Base-by-base conservation (phyloP, 495 filamentous ascomycete species). In the Penicillium coprophilum region DNA sequence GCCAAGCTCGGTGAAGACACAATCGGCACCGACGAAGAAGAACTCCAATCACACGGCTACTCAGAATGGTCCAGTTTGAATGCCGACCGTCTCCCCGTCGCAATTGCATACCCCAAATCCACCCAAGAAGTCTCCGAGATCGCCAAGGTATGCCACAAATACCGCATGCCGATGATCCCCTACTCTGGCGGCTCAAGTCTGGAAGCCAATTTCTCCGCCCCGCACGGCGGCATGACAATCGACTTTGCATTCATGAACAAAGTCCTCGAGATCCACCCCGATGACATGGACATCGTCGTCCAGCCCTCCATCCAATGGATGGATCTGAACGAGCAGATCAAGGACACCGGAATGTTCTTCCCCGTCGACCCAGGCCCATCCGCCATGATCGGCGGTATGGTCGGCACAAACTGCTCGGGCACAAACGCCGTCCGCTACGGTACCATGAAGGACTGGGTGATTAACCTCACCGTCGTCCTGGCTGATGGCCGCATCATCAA, bases 381-480 rank as follows among this genome's bases (percentile, higher is more conserved):
- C 13, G 81, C 75, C 4, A 89, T 89, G 85, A 96, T 97, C 58
- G 93, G 93, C 36, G 93, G 93, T 39, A 97, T 97, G 93, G 85
- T 97, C 12, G 92, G 90, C 0, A 97, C 93, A 0, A 92, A 92
- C 30, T 97, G 93, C 78, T 88, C 84, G 57, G 93, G 93, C 32
- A 97, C 93, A 30, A 96, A 97, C 70, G 87, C 93, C 15, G 92
- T 95, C 64, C 81, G 90, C 23, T 97, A 96, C 67, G 93, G 93
- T 1, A 96, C 93, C 0, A 97, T 97, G 93, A 86, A 90, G 59
- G 93, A 97, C 64, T 97, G 92, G 91, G 93, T 97, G 0, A 75
- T 97, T 24, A 87, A 84, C 45, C 75, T 98, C 23, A 98, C 93
- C 0, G 90, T 96, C 11, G 94, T 98, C 0, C 77, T 97, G 39